Conservation (phyloP, 1,284 basidiomycete genomes). For the Rhizopogon parksii region DNA sequence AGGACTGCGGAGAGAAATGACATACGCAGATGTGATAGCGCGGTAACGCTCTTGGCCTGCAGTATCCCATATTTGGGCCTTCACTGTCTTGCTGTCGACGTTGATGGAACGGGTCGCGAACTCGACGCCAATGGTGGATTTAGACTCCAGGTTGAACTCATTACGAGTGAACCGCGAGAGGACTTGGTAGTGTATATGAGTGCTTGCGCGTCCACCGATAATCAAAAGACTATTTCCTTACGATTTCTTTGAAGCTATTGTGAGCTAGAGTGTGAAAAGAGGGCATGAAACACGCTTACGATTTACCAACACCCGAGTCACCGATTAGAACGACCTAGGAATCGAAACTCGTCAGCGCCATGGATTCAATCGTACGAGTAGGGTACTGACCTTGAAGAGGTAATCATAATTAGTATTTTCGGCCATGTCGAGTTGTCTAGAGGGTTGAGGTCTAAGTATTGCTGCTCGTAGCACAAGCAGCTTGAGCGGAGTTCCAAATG, state of each 20-base stretch:
- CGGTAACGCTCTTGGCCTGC: slow-evolving; percentile 99
- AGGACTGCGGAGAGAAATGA: slow-evolving; percentile 11
- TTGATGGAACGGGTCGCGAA: slow-evolving; percentile 95
- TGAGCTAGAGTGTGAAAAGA: slow-evolving; percentile 3
- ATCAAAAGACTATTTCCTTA: slow-evolving; percentile 7
- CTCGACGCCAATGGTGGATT: slow-evolving; percentile 99
- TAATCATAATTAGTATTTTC: slow-evolving; percentile 93
- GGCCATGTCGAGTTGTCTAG: slow-evolving; percentile 47
- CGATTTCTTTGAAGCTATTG: slow-evolving; percentile 17
- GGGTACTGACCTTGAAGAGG: slow-evolving; percentile 79
- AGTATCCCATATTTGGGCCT: slow-evolving; percentile 99
- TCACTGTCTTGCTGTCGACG: slow-evolving; percentile 95
- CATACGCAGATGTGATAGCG: slow-evolving; percentile 95
- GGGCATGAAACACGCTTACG: slow-evolving; percentile 41
- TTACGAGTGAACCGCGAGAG: slow-evolving; percentile 97
- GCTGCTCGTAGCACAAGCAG: slow-evolving; percentile 5
- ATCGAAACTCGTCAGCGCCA: neutral
- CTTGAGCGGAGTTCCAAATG: slow-evolving; percentile 12
- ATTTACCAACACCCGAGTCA: slow-evolving; percentile 99
- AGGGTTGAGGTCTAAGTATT: slow-evolving; percentile 1
- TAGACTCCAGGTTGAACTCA: slow-evolving; percentile 98
- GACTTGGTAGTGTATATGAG: slow-evolving; percentile 37
- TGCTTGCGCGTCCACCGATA: neutral
- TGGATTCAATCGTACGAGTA: neutral
- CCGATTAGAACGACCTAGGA: slow-evolving; percentile 92